Conservation (phyloP, 2,329 filamentous ascomycete genomes). For the Penicillium crustosum region DNA sequence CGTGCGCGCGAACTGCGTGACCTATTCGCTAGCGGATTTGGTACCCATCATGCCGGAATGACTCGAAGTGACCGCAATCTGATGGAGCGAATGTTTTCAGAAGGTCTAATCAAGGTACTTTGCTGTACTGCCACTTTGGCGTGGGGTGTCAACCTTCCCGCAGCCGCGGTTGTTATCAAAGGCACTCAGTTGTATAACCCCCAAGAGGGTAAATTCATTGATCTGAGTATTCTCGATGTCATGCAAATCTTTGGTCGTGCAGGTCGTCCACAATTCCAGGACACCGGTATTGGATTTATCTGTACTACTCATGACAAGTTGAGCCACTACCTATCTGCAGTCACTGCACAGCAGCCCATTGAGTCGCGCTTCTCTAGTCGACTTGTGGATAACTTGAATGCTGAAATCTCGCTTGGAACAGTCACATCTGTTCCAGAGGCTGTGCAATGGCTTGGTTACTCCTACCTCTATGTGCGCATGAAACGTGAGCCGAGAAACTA, state of each 20-base stretch:
- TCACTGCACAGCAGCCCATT: conserved; percentile 94
- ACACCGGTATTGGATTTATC: conserved; percentile 97
- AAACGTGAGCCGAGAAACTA: conserved; percentile 86
- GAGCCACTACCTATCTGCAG: conserved; percentile 83
- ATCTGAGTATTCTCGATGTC: conserved; percentile 93
- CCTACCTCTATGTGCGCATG: conserved; percentile 97
- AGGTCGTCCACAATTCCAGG: conserved; percentile 94
- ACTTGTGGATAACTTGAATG: conserved; percentile 94
- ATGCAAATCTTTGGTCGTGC: conserved; percentile 98
- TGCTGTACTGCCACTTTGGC: conserved; percentile 97
- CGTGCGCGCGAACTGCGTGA: conserved; percentile 86
- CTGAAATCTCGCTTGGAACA: conserved; percentile 88
- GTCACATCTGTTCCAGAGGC: conserved; percentile 93
- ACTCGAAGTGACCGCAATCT: conserved; percentile 88
- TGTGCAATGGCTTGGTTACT: conserved; percentile 96
- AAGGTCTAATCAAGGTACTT: conserved; percentile 92
- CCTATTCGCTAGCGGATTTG: conserved; percentile 83
- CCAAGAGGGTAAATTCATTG: conserved; percentile 93
- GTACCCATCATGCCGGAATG: conserved; percentile 97
- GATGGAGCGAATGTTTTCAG: conserved; percentile 87
- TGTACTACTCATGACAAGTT: conserved; percentile 95
- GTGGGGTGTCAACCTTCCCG: conserved; percentile 98
- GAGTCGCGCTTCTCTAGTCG: conserved; percentile 95
- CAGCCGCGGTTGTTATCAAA: conserved; percentile 95
- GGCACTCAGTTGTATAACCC: conserved; percentile 96